These are phyloP conservation scores for Bipolaris victoriae DNA, from an alignment of 2,329 filamentous ascomycete species.

Conservation along the genomic window DNA sequence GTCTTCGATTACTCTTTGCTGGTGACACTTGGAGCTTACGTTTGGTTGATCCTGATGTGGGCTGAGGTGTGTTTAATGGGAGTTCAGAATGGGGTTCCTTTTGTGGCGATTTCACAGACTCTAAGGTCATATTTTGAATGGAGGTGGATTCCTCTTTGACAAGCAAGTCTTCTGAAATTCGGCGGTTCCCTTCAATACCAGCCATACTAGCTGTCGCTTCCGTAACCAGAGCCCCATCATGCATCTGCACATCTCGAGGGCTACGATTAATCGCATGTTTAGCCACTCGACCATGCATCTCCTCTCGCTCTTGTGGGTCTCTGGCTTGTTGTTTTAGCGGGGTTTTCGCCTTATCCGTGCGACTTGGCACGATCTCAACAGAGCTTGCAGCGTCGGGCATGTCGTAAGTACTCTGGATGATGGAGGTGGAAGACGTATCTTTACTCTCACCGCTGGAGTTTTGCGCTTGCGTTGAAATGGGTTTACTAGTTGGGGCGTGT, in stretches of 20 bases:
- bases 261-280: too few species aligned
- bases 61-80: not conserved
- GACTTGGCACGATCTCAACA: not conserved
- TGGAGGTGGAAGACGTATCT: slow-evolving; percentile 31
- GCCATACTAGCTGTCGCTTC: not conserved
- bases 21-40: slow-evolving; percentile 33
- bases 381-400: slow-evolving; percentile 14
- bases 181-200: not conserved
- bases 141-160: not conserved
- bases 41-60: slow-evolving; percentile 20
- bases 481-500: not conserved
- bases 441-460: slow-evolving; percentile 24
- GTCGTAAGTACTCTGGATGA: slow-evolving; percentile 36
- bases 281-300: not conserved
- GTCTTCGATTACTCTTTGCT: slow-evolving; percentile 21
- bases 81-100: not conserved
- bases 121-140: not conserved
- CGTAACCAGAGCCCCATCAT: not conserved
- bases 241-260: not conserved
- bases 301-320: not conserved
- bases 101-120: not conserved
- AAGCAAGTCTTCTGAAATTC: not conserved
- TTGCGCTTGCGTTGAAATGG: slow-evolving; percentile 15
- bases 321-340: not conserved
- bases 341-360: not conserved